phyloP scores from a whole-genome alignment of 306 rosid species.

The Lathyrus oleraceus region DNA sequence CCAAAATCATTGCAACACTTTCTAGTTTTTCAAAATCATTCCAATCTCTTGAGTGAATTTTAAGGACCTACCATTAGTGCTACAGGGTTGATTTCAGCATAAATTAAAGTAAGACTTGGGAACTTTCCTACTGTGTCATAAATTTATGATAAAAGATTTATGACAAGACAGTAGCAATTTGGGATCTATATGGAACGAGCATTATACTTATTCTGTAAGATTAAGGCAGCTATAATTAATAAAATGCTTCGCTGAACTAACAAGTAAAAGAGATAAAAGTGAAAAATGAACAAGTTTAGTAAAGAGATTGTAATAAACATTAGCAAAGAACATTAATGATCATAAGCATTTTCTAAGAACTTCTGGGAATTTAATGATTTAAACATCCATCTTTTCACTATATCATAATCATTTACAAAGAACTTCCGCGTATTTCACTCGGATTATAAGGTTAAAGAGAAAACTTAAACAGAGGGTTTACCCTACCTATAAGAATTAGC shows the following conservation, averaged over 20 bases:
- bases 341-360: not conserved
- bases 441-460: not conserved
- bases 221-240: not conserved
- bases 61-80: not conserved
- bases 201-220: not conserved
- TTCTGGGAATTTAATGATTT: not conserved
- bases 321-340: not conserved
- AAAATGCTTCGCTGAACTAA: not conserved
- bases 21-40: conserved; percentile 8
- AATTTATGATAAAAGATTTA: not conserved
- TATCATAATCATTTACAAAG: conserved; percentile 14
- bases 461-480: conserved; percentile 17
- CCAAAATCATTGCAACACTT: conserved; percentile 7
- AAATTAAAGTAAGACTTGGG: not conserved
- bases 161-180: conserved; percentile 1
- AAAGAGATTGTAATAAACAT: not conserved
- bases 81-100: conserved; percentile 7
- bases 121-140: not conserved
- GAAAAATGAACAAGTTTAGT: not conserved
- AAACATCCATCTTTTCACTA: conserved; percentile 3
- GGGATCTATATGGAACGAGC: conserved; percentile 2
- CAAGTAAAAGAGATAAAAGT: conserved; percentile 12
- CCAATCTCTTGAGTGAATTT: conserved; percentile 1
- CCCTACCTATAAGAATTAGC: conserved; percentile 14
- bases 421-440: not conserved